Conservation (phyloP, 192 early-diverging fungal genomes). For the Backusella westeae region DNA sequence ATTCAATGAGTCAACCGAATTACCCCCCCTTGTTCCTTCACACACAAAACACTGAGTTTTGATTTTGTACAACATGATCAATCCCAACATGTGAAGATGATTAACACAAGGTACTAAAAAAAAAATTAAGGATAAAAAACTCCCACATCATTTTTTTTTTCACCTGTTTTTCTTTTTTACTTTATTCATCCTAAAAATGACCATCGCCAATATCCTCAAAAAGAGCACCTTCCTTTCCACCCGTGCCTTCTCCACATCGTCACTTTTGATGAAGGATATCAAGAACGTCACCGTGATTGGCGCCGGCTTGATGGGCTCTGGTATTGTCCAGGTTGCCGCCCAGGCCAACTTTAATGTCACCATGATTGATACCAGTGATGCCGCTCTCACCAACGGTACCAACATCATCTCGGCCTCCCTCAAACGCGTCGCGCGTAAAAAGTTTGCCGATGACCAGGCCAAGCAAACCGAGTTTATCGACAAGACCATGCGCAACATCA, state of each 20-base stretch:
- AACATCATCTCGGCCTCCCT: slow-evolving; percentile 85
- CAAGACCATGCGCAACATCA: slow-evolving; percentile 64
- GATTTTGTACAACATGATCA: background rate
- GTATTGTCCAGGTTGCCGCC: slow-evolving; percentile 88
- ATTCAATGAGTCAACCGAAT: no score
- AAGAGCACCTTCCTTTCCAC: background rate
- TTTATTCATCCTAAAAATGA: background rate
- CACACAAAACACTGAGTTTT: background rate
- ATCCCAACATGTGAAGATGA: background rate
- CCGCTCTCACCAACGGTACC: slow-evolving; percentile 73
- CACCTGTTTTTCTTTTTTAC: background rate
- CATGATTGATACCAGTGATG: slow-evolving; percentile 78
- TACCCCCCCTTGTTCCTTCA: background rate
- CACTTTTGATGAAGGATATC: slow-evolving; percentile 45
- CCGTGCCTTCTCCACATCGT: slow-evolving; percentile 24
- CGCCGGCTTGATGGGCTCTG: slow-evolving; percentile 85
- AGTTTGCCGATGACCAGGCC: slow-evolving; percentile 68
- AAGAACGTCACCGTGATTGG: slow-evolving; percentile 82
- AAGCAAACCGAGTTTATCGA: slow-evolving; percentile 69
- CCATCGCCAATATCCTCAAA: background rate
- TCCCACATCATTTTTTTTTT: background rate
- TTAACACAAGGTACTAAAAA: background rate
- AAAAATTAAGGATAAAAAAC: background rate
- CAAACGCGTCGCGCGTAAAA: slow-evolving; percentile 86
- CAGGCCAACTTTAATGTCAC: slow-evolving; percentile 78